These are phyloP conservation scores for Schoenoplectus triqueter DNA, from an alignment of 202 grass and related monocot genomes.

Conservation along the genomic window DNA sequence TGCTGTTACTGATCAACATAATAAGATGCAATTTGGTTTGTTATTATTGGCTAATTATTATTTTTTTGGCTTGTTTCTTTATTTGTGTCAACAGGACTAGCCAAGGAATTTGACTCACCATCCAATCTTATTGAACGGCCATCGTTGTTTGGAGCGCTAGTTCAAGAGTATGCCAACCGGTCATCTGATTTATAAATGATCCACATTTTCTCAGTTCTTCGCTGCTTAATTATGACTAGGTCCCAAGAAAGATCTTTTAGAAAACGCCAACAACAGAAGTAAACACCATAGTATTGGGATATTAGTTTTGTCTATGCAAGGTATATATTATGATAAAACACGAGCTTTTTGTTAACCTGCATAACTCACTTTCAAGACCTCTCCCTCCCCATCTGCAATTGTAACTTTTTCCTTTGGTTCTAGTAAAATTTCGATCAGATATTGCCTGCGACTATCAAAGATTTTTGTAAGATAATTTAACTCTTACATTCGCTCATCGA, in stretches of 20 bases:
- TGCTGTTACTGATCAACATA: not conserved
- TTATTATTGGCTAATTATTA: not conserved
- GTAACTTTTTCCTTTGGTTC: not conserved
- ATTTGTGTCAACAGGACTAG: constrained; percentile 61
- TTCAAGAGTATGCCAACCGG: constrained; percentile 93
- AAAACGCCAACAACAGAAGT: not conserved
- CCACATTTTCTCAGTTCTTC: not conserved
- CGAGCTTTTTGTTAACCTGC: not conserved
- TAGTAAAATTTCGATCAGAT: not conserved
- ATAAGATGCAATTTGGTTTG: not conserved
- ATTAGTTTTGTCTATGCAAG: constrained; percentile 24
- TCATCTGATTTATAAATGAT: constrained; percentile 65
- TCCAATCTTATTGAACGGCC: constrained; percentile 74
- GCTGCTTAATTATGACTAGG: constrained; percentile 30
- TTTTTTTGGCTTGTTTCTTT: constrained; percentile 22
- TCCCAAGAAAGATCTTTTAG: not conserved
- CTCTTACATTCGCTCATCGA: not conserved
- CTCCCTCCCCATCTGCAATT: not conserved
- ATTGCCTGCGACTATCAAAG: not conserved
- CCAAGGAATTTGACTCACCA: constrained; percentile 85
- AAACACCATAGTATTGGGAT: not conserved
- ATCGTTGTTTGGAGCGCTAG: constrained; percentile 85
- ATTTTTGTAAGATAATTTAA: not conserved
- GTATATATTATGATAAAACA: not conserved
- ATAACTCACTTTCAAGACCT: not conserved